Evolutionary conservation across 2,329 filamentous ascomycete species (phyloP), one percentile per base, ranked within the genome.

Genomic region (Monosporascus sp.): DNA sequence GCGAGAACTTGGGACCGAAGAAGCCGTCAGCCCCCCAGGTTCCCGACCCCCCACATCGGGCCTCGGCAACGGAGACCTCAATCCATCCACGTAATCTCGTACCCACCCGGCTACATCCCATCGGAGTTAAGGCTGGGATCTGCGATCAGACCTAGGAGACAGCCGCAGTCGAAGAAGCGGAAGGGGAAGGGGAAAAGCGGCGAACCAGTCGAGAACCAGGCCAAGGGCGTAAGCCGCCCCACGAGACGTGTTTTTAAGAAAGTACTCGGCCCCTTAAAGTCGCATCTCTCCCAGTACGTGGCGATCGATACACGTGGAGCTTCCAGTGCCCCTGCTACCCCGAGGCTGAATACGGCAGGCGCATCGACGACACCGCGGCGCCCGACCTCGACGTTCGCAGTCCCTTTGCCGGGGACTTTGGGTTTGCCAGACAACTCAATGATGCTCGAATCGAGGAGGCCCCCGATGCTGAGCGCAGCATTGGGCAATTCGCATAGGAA

Each of bases 81-180:
- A 55, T 77, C 77, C 52, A 80, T 82, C 58, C 76, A 78, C 63
- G 79, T 82, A 56, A 72, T 71, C 51, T 75, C 72, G 59, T 78
- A 74, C 57, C 73, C 65, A 50, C 53, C 73, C 60, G 64, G 75
- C 20, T 72, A 68, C 63, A 66, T 78, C 24, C 76, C 76, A 19
- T 69, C 70, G 54, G 76, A 79, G 53, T 61, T 78, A 45, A 71
- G 74, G 59, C 62, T 67, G 70, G 58, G 74, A 65, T 54, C 67
- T 60, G 48, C 72, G 68, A 52, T 70, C 74, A 59, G 81, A 79
- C 63, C 74, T 73, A 53, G 75, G 79, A 46, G 24, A 27, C 59
- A 74, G 68, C 54, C 59, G 8, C 64, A 63, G 53, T 64, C 64
- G 43, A 67, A 64, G 57, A 69, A 67, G 63, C 48, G 64, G 56